A percentile compares a stretch with the other conserved stretches of the same genome.
These are phyloP conservation scores for Grigorovia jiainica DNA, from an alignment of 805 yeast genomes.

Conservation along the genomic window DNA sequence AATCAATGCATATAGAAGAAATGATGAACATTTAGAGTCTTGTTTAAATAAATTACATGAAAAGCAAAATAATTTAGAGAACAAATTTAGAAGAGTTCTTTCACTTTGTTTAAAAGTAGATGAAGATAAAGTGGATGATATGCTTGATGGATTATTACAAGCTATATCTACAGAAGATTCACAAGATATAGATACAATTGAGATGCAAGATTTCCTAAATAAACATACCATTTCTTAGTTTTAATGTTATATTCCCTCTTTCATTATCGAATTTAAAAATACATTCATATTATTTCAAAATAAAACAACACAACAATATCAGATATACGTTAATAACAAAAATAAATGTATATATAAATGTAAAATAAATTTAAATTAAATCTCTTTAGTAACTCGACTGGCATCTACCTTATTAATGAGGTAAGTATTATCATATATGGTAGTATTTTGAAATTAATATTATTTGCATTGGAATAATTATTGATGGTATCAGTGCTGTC, in stretches of 20 bases:
- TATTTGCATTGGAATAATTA: too few relatives aligned
- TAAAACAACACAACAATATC: too few relatives aligned
- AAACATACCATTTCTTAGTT: slow-evolving; percentile 33
- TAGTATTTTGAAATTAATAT: too few relatives aligned
- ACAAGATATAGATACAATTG: slow-evolving; percentile 50
- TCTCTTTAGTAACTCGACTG: too few relatives aligned
- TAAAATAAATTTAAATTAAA: too few relatives aligned
- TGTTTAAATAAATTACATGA: slow-evolving; percentile 45
- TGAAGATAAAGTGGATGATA: slow-evolving; percentile 65
- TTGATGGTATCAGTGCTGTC: too few relatives aligned
- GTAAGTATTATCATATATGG: too few relatives aligned
- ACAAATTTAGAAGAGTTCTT: slow-evolving; percentile 79
- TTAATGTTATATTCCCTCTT: too few relatives aligned
- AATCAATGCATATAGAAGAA: slow-evolving; percentile 66
- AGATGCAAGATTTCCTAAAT: slow-evolving; percentile 39
- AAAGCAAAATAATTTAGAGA: slow-evolving; percentile 49
- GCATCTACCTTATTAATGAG: too few relatives aligned
- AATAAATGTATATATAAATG: too few relatives aligned
- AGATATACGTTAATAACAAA: neutral
- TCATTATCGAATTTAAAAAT: too few relatives aligned
- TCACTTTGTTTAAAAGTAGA: slow-evolving; percentile 85
- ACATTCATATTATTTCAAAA: too few relatives aligned
- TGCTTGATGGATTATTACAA: slow-evolving; percentile 74
- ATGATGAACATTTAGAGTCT: slow-evolving; percentile 46
- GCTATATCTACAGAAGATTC: slow-evolving; percentile 82